Evolutionary conservation across 2,329 filamentous ascomycete species (phyloP), one percentile per base, ranked within the genome.

Genomic region (Falciphora oryzae): DNA sequence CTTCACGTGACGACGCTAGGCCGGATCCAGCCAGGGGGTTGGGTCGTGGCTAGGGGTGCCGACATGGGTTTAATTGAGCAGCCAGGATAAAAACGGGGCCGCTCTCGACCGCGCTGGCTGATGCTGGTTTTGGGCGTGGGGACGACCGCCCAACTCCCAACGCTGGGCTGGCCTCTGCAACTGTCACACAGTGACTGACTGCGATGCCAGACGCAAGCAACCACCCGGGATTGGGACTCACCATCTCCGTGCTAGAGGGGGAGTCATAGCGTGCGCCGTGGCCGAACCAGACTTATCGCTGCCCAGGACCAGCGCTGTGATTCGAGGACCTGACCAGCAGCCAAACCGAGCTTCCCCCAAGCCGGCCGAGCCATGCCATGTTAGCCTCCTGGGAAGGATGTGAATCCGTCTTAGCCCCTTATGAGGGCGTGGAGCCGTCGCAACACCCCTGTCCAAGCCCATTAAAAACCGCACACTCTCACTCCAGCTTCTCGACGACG

Each of bases 1-100:
- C 13, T 22, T 62, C 61, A 62, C 61, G 61, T 62, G 61, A 53
- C 10, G 44, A 53, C 22, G 44, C 44, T 53, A 53, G n/a, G 44
- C 44, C 44, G 22, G 44, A 53, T 53, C 3, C 7, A 22, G 22
- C 22, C 44, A 53, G 22, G 44, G 44, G 44, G 44, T 11, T 53
- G 44, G 22, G 44, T 2, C 8, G 8, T 22, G 44, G 44, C 44
- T 3, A 32, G 44, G 44, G 44, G 7, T 50, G 22, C 44, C 38
- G 18, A 50, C 44, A 25, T n/a, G 44, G 44, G 3, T 53, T n/a
- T 53, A 22, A 50, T 32, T 53, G 22, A 53, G 44, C 44, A 53
- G 44, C 44, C 44, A 25, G 18, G 44, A 5, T 25, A 53, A 53
- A 53, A 53, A n/a, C 5, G 7, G 44, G 44, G 44, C 22, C 44